A percentile compares a stretch with the other conserved stretches of the same genome.
phyloP scores from a whole-genome alignment of 192 early-diverging fungal species.

The Jimgerdemannia lactiflua region DNA sequence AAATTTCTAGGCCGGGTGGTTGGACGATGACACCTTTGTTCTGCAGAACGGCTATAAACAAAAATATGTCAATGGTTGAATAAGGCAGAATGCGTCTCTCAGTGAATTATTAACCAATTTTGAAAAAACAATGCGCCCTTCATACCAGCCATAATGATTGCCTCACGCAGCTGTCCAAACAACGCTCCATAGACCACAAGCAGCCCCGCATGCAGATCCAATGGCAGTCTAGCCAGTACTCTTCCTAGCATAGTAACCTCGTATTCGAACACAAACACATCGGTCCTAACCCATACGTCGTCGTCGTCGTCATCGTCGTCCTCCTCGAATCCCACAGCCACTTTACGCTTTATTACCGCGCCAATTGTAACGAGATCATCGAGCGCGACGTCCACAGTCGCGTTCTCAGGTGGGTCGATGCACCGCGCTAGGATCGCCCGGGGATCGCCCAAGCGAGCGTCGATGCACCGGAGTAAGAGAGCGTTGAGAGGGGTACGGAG shows the following conservation, averaged over 20 bases:
- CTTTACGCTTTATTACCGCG: conserved; percentile 8
- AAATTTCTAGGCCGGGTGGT: conserved; percentile 13
- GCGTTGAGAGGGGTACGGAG: conserved; percentile 18
- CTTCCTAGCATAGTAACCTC: conserved; percentile 20
- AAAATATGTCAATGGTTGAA: neutral
- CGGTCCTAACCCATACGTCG: conserved; percentile 2
- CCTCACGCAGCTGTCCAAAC: conserved; percentile 18
- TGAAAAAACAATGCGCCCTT: too few relatives aligned
- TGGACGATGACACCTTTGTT: conserved; percentile 21
- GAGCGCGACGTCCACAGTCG: conserved; percentile 18
- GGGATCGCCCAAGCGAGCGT: conserved; percentile 22
- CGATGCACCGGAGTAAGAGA: conserved; percentile 18
- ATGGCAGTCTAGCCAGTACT: conserved; percentile 19
- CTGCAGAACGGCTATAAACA: conserved; percentile 8
- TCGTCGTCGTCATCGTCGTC: neutral
- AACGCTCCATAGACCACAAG: conserved; percentile 19
- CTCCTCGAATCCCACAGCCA: neutral
- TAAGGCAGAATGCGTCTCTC: neutral
- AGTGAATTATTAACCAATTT: too few relatives aligned
- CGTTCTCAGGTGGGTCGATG: conserved; percentile 22
- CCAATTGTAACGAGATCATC: conserved; percentile 23
- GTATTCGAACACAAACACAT: conserved; percentile 1
- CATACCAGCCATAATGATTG: conserved; percentile 21
- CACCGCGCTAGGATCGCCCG: conserved; percentile 14
- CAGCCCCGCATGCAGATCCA: conserved; percentile 24